phyloP scores from a whole-genome alignment of 495 filamentous ascomycete species.

The Aspergillus ostianus region DNA sequence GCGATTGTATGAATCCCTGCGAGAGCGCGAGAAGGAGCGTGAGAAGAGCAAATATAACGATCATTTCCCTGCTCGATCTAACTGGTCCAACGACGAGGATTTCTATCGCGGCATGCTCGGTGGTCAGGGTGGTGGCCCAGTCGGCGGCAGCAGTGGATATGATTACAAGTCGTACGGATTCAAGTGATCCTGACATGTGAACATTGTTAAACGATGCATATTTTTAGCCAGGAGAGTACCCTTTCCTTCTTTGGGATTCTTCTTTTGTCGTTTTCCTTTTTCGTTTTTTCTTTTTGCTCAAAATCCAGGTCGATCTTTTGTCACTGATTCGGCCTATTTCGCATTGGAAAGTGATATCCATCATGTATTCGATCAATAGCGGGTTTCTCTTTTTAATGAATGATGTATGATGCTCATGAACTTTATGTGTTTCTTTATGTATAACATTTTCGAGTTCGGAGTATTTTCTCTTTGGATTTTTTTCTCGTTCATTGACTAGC shows the following conservation, averaged over 20 bases:
- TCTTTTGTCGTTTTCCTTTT: constrained; percentile 6
- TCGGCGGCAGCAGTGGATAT: constrained; percentile 23
- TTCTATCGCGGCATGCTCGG: constrained; percentile 41
- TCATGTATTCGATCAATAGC: constrained; percentile 5
- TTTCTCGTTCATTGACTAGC: neutral
- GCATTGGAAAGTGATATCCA: constrained; percentile 3
- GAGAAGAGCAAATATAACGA: constrained; percentile 29
- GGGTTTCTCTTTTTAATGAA: constrained; percentile 10
- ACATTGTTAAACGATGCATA: neutral
- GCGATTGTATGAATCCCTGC: constrained; percentile 26
- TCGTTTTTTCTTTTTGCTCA: neutral
- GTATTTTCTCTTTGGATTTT: neutral
- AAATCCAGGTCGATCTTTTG: neutral
- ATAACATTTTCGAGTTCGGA: neutral
- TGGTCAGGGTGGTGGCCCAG: constrained; percentile 33
- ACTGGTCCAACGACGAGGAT: constrained; percentile 35
- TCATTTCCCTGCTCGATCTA: constrained; percentile 21
- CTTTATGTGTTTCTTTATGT: constrained; percentile 20
- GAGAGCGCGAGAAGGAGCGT: constrained; percentile 30
- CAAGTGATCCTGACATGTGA: constrained; percentile 17
- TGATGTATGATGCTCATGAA: constrained; percentile 15
- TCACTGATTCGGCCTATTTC: neutral
- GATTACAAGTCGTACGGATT: constrained; percentile 34
- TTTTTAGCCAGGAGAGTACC: neutral
- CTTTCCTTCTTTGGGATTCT: constrained; percentile 6